phyloP scores from a whole-genome alignment of 192 early-diverging fungal genomes.

The Rhizophagus clarus region DNA sequence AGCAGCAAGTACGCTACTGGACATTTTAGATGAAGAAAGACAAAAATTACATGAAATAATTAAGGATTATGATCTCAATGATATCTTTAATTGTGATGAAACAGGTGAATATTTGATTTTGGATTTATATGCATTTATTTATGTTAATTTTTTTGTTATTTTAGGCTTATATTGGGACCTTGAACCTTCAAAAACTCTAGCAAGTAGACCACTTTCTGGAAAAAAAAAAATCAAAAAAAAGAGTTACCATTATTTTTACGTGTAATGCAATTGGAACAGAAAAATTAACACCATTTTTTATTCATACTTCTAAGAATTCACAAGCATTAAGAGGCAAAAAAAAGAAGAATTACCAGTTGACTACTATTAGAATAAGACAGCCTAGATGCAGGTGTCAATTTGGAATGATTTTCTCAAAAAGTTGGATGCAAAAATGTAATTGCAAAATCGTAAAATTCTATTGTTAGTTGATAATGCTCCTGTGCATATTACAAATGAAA shows the following conservation, averaged over 20 bases:
- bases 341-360: slow-evolving; percentile 1
- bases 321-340: neutral
- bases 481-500: too few species aligned
- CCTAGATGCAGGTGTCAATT: neutral
- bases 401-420: slow-evolving; percentile 1
- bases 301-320: neutral
- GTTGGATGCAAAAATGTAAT: neutral
- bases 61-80: slow-evolving; percentile 7
- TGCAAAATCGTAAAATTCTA: too few species aligned
- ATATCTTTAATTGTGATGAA: slow-evolving; percentile 20
- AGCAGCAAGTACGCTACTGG: neutral
- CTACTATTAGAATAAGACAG: slow-evolving; percentile 3
- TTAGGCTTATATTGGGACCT: too few species aligned
- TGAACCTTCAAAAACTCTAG: too few species aligned
- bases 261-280: neutral
- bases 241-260: neutral
- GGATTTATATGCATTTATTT: neutral
- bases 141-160: neutral
- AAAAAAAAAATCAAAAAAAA: neutral
- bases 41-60: too few species aligned
- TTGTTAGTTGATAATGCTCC: too few species aligned
- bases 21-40: neutral
- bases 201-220: too few species aligned
- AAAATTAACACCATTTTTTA: neutral
- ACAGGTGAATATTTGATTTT: neutral